Percentiles rank a stretch among this genome's conserved stretches.
Conservation (phyloP, 495 filamentous ascomycete species). For the Aspergillus haitiensis region DNA sequence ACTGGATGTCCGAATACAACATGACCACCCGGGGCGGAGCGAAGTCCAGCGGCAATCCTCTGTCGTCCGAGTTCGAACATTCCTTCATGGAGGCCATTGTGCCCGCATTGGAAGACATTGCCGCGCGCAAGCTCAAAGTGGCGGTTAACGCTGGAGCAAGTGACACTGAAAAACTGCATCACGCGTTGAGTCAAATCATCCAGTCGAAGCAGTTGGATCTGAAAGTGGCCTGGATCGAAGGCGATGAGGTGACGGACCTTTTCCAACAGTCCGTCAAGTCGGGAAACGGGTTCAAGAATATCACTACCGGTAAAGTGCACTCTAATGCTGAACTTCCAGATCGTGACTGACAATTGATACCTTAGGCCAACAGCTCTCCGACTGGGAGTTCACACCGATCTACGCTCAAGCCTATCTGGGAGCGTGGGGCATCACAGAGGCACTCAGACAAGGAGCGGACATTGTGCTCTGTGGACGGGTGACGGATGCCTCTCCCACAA, state of each 20-base stretch:
- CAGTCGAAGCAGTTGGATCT: constrained; percentile 30
- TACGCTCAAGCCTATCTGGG: constrained; percentile 46
- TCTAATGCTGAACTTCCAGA: too few species aligned
- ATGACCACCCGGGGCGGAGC: constrained; percentile 37
- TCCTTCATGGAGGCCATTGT: constrained; percentile 46
- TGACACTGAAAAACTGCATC: constrained; percentile 38
- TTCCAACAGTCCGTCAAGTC: neutral
- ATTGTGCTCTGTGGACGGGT: constrained; percentile 51
- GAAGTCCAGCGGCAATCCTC: constrained; percentile 8
- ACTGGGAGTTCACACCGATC: constrained; percentile 44
- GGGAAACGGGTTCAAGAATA: constrained; percentile 1
- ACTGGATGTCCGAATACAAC: constrained; percentile 48
- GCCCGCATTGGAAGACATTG: constrained; percentile 42
- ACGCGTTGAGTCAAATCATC: constrained; percentile 34
- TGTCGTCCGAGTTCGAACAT: constrained; percentile 35
- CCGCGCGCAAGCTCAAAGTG: constrained; percentile 42
- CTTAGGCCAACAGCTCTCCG: constrained; percentile 35
- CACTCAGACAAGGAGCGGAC: constrained; percentile 41
- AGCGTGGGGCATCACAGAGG: constrained; percentile 36
- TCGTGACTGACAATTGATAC: too few species aligned
- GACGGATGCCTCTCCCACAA: constrained; percentile 40
- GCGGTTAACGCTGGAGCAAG: constrained; percentile 50
- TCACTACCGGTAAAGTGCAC: neutral
- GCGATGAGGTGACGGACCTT: constrained; percentile 11
- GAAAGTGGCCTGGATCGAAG: constrained; percentile 25